Evolutionary conservation across 2,329 filamentous ascomycete species (phyloP), one percentile per base, ranked within the genome.

Genomic region (Nemania abortiva): DNA sequence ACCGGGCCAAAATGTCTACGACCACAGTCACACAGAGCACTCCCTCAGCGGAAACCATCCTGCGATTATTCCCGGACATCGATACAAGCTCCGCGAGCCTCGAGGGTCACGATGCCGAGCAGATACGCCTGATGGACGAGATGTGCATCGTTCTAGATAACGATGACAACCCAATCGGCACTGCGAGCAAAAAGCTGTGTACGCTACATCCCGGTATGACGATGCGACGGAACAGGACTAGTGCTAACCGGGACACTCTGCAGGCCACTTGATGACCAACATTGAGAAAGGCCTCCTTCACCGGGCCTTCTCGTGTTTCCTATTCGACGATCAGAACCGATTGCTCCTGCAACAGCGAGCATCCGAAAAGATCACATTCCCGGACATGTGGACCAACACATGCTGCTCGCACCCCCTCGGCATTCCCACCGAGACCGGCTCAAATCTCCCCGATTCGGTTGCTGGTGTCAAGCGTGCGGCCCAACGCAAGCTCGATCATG

Each of bases 341-440:
- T 86, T 98, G 69, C 91, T 99, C 53, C 90, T 99, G 60, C 96
- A 99, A 84, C 96, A 98, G 85, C 92, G 96, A 74, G 96, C 96
- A 31, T 85, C 90, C 49, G 95, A 98, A 85, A 99, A 99, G 86
- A 99, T 99, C 79, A 99, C 96, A 6, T 99, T 99, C 84, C 95
- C 96, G 57, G 94, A 97, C 80, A 95, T 98, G 91, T 99, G 96
- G 96, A 99, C 96, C 72, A 99, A 99, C 84, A 99, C 96, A 37
- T 99, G 96, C 88, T 99, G 96, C 86, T 99, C 96, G 47, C 96
- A 99, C 82, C 96, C 96, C 5, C 88, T 99, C 70, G 93, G 93
- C 64, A 92, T 98, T 74, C 92, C 96, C 9, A 91, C 92, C 73
- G 96, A 99, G 88, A 97, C 94, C 29, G 96, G 96, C 71, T 88